Percentiles rank a stretch among this genome's conserved stretches.
These are phyloP conservation scores for Xylaria polymorpha DNA, from an alignment of 2,329 filamentous ascomycete species.

Conservation along the genomic window DNA sequence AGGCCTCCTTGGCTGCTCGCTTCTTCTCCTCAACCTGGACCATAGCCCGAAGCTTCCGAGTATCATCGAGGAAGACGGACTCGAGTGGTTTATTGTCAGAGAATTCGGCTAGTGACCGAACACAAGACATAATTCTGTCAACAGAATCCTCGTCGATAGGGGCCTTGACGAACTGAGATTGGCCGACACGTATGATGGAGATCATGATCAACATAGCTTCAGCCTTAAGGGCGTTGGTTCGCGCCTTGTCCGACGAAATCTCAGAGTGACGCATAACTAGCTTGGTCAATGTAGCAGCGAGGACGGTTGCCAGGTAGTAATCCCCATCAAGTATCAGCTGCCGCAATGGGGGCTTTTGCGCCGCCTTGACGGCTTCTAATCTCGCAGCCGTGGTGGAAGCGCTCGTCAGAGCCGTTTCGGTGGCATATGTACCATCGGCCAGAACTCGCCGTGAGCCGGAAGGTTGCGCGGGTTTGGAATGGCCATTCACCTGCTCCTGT, in stretches of 20 bases:
- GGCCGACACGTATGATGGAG: slow-evolving; percentile 95
- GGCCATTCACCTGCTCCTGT: slow-evolving; percentile 79
- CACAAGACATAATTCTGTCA: slow-evolving; percentile 98
- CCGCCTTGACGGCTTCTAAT: slow-evolving; percentile 95
- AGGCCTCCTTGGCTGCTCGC: slow-evolving; percentile 91
- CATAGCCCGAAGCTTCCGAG: slow-evolving; percentile 93
- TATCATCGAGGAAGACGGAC: slow-evolving; percentile 92
- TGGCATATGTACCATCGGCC: slow-evolving; percentile 96
- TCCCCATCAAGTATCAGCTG: slow-evolving; percentile 97
- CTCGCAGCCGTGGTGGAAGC: slow-evolving; percentile 89
- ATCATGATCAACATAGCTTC: slow-evolving; percentile 99
- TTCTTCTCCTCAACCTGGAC: slow-evolving; percentile 98
- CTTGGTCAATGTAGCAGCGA: slow-evolving; percentile 97
- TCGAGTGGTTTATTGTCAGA: slow-evolving; percentile 90
- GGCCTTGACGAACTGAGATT: slow-evolving; percentile 98
- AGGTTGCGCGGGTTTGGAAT: slow-evolving; percentile 78
- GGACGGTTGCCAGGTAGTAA: slow-evolving; percentile 93
- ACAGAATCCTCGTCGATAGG: slow-evolving; percentile 98
- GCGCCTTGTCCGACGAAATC: slow-evolving; percentile 84
- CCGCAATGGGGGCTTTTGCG: slow-evolving; percentile 92
- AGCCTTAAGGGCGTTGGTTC: slow-evolving; percentile 92
- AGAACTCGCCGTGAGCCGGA: slow-evolving; percentile 91
- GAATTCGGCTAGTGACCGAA: slow-evolving; percentile 91
- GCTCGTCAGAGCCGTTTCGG: slow-evolving; percentile 94
- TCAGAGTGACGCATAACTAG: slow-evolving; percentile 97